Conservation (phyloP, 108 stramenopile genomes). For the Epithemia pelagica region DNA sequence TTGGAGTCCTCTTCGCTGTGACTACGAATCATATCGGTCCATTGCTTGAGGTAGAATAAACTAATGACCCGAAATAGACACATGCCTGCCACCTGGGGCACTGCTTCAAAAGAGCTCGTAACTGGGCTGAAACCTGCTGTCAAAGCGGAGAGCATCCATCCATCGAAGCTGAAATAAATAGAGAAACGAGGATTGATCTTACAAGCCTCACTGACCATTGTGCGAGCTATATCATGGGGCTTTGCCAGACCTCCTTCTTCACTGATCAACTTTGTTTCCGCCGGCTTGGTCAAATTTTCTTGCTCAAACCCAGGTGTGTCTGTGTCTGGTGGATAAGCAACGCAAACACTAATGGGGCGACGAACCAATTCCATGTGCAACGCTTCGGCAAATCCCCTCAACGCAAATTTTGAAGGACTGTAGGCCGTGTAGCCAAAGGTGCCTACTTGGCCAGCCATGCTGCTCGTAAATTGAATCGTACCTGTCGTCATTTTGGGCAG, state of each 20-base stretch:
- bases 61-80: constrained; percentile 62
- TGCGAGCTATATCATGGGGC: constrained; percentile 53
- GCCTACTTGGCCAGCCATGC: constrained; percentile 71
- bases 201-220: constrained; percentile 54
- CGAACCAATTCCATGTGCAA: constrained; percentile 64
- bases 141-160: constrained; percentile 73
- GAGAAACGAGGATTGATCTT: constrained; percentile 44
- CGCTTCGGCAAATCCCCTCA: constrained; percentile 76
- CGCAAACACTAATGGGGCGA: constrained; percentile 38
- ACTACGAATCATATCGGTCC: constrained; percentile 47
- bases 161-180: constrained; percentile 73
- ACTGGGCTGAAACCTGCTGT: constrained; percentile 75
- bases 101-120: constrained; percentile 38
- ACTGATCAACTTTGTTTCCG: constrained; percentile 60
- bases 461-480: constrained; percentile 66
- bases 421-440: constrained; percentile 84
- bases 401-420: constrained; percentile 76
- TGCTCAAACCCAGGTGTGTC: constrained; percentile 93
- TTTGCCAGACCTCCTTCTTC: constrained; percentile 55
- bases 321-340: constrained; percentile 95
- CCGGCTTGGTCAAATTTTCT: constrained; percentile 70
- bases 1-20: constrained; percentile 1
- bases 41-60: constrained; percentile 74
- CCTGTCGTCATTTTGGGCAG: constrained; percentile 60
- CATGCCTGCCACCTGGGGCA: constrained; percentile 62